phyloP scores from a whole-genome alignment of 2,329 filamentous ascomycete genomes.

The Septoria linicola region DNA sequence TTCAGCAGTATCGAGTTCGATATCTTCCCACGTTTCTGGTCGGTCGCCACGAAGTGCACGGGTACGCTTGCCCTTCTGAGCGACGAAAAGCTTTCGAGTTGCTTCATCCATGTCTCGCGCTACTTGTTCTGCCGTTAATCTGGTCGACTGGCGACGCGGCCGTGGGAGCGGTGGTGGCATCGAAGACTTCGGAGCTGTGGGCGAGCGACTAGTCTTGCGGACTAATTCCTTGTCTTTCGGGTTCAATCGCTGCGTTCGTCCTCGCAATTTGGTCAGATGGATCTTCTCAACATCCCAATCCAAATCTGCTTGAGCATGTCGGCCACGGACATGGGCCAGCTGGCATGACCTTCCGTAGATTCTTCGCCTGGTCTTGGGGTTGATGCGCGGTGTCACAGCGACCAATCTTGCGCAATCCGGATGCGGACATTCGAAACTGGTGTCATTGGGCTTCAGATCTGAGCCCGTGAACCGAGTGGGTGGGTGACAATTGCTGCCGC shows the following conservation, averaged over 20 bases:
- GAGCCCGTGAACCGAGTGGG: background rate
- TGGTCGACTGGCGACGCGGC: background rate
- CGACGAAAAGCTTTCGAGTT: slow-evolving; percentile 6
- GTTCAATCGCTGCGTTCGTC: background rate
- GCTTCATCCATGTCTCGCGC: background rate
- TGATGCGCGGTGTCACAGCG: background rate
- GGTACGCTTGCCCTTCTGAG: slow-evolving; percentile 4
- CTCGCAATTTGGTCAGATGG: background rate
- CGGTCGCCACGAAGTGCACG: slow-evolving; percentile 3
- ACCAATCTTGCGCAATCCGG: background rate
- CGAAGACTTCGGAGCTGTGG: background rate
- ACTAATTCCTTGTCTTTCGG: background rate
- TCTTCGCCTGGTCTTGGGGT: background rate
- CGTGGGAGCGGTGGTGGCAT: background rate
- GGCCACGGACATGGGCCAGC: slow-evolving; percentile 14
- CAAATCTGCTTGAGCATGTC: slow-evolving; percentile 1
- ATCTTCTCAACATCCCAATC: slow-evolving; percentile 8
- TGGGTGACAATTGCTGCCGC: slow-evolving; percentile 10
- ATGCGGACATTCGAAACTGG: slow-evolving; percentile 13
- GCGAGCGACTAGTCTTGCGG: slow-evolving; percentile 13
- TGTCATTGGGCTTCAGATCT: slow-evolving; percentile 6
- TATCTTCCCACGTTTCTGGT: slow-evolving; percentile 7
- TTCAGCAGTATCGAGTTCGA: background rate
- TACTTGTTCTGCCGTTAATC: background rate
- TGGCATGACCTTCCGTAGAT: slow-evolving; percentile 2